Percentiles rank a stretch among this genome's conserved stretches.
These are phyloP conservation scores for Boehmeria nivea DNA, from an alignment of 306 rosid species.

Conservation along the genomic window DNA sequence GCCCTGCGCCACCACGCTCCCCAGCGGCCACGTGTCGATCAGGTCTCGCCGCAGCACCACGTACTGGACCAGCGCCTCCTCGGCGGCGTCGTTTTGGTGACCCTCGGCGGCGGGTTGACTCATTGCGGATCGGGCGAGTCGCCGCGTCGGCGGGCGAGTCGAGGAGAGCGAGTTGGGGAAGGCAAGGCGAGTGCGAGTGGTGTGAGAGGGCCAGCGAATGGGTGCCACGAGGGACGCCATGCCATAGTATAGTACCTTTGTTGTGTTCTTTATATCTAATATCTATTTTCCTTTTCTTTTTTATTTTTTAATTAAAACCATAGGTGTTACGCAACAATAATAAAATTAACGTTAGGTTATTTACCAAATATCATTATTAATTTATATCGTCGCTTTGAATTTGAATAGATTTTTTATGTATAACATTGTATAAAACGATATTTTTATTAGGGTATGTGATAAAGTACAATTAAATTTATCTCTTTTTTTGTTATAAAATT, in stretches of 20 bases:
- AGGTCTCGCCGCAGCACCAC: slow-evolving; percentile 94
- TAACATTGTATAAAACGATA: no score
- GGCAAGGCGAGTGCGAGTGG: slow-evolving; percentile 4
- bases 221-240: slow-evolving; percentile 40
- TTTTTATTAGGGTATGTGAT: no score
- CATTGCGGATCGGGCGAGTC: slow-evolving; percentile 47
- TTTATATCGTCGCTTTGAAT: no score
- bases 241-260: not conserved
- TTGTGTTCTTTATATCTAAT: not conserved
- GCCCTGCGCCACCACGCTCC: slow-evolving; percentile 81
- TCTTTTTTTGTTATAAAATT: no score
- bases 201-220: slow-evolving; percentile 29
- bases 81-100: slow-evolving; percentile 19
- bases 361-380: no score
- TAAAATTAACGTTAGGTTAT: no score
- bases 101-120: slow-evolving; percentile 40
- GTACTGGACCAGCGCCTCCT: slow-evolving; percentile 54
- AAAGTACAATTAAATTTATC: no score
- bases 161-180: slow-evolving; percentile 6
- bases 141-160: slow-evolving; percentile 26
- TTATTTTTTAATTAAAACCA: no score
- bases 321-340: no score
- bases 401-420: no score
- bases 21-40: slow-evolving; percentile 77
- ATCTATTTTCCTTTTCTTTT: no score